Conservation (phyloP, 78 protist genomes). For the Dictyostelium purpureum region DNA sequence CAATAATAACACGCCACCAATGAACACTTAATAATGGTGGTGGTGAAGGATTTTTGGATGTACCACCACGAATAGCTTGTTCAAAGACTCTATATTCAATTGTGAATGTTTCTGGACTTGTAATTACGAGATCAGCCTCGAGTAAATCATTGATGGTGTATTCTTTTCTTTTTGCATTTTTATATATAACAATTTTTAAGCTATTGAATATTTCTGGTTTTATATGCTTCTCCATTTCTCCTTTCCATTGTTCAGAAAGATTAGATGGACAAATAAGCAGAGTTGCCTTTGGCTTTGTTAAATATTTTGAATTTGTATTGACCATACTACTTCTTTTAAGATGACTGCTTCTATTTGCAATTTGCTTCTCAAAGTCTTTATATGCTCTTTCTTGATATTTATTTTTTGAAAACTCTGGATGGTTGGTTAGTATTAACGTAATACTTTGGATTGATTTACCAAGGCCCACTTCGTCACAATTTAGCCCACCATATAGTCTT, state of each 20-base stretch:
- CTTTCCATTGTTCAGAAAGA: conserved; percentile 41
- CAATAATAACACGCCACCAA: conserved; percentile 71
- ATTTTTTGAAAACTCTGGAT: not conserved
- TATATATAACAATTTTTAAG: not conserved
- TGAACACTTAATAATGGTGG: conserved; percentile 2
- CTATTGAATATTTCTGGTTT: not conserved
- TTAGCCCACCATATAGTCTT: conserved; percentile 36
- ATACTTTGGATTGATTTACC: conserved; percentile 79
- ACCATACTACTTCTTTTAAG: too few relatives aligned
- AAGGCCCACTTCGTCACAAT: conserved; percentile 83
- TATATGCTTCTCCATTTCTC: conserved; percentile 16
- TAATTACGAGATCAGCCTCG: conserved; percentile 16
- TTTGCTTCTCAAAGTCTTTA: too few relatives aligned
- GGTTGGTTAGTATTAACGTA: conserved; percentile 18
- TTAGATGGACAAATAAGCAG: conserved; percentile 30
- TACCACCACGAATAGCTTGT: not conserved
- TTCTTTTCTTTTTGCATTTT: conserved; percentile 6
- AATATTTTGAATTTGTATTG: not conserved
- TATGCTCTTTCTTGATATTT: too few relatives aligned
- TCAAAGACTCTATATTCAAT: not conserved
- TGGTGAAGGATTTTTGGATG: not conserved
- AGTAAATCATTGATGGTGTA: not conserved
- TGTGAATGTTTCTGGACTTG: conserved; percentile 18
- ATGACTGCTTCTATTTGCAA: too few relatives aligned
- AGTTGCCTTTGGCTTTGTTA: conserved; percentile 22